Percentiles rank a stretch among this genome's conserved stretches.
Conservation (phyloP, 2,329 filamentous ascomycete genomes). For the Arachnomyces sp. region DNA sequence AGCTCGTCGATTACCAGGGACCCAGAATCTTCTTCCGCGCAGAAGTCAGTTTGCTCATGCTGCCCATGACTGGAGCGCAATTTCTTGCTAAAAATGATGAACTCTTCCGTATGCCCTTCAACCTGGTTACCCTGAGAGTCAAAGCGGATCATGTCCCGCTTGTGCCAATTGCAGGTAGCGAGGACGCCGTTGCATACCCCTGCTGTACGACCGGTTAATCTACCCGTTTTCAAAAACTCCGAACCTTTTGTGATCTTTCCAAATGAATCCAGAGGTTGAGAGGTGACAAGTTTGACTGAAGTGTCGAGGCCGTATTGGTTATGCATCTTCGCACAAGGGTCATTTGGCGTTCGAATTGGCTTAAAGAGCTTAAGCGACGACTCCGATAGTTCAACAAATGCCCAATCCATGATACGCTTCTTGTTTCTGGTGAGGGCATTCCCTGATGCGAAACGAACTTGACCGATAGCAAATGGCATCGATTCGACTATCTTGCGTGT, state of each 20-base stretch:
- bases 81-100: not conserved
- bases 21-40: too few relatives aligned
- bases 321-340: not conserved
- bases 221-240: conserved; percentile 1
- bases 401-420: too few relatives aligned
- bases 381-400: conserved; percentile 2
- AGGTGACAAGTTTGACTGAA: conserved; percentile 1
- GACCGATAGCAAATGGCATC: not conserved
- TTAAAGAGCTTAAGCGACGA: conserved; percentile 2
- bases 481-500: not conserved
- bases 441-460: conserved; percentile 2
- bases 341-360: conserved; percentile 1
- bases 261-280: not conserved
- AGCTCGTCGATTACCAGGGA: too few relatives aligned
- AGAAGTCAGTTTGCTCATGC: too few relatives aligned
- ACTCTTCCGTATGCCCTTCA: not conserved
- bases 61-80: not conserved
- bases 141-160: not conserved
- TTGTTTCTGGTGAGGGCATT: not conserved
- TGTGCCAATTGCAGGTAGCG: not conserved
- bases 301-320: not conserved
- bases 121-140: conserved; percentile 1
- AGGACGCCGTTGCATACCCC: not conserved
- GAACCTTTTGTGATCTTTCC: not conserved
- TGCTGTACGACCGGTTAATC: not conserved